Base-by-base conservation (phyloP, 257 asterid species). In the Striga asiatica region DNA sequence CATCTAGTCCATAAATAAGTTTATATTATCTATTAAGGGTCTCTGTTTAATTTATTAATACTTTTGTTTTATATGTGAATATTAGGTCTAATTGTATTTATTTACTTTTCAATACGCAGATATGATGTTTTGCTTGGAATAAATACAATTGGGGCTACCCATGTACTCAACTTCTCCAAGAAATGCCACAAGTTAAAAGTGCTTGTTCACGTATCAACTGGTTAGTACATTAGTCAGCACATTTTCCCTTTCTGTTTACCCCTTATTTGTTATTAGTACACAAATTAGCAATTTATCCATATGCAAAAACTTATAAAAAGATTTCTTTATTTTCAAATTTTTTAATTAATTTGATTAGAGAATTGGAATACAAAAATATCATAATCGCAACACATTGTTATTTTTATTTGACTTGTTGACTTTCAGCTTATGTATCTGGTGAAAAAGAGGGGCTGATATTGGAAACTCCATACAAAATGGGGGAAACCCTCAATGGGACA, bases 381-480 rank as follows among this genome's bases (percentile, higher is more conserved):
- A n/a, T n/a, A n/a, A n/a, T n/a, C n/a, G n/a, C n/a, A n/a, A n/a
- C n/a, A n/a, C n/a, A n/a, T n/a, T n/a, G n/a, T n/a, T n/a, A n/a
- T n/a, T n/a, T n/a, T n/a, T n/a, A n/a, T n/a, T n/a, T n/a, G n/a
- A n/a, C n/a, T n/a, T n/a, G n/a, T n/a, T n/a, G n/a, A n/a, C n/a
- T 19, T 60, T 21, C 78, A 84, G 94, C 94, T 11, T 84, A 76
- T 37, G 91, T 84, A n/a, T 62, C 69, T 53, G 94, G 94, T 4
- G 88, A 78, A 45, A 74, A 50, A 51, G 78, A 50, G 16, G 94
- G 91, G 4, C 56, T 81, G 2, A 78, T 81, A 55, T 34, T 71
- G 53, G 94, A 84, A 68, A 75, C 24, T 4, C 76, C 85, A 3
- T 62, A 64, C 22, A 28, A 64, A 35, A 60, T 81, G 21, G 76